Evolutionary conservation across 768 basidiomycete genomes (phyloP).

Genomic region (Serendipita vermifera): DNA sequence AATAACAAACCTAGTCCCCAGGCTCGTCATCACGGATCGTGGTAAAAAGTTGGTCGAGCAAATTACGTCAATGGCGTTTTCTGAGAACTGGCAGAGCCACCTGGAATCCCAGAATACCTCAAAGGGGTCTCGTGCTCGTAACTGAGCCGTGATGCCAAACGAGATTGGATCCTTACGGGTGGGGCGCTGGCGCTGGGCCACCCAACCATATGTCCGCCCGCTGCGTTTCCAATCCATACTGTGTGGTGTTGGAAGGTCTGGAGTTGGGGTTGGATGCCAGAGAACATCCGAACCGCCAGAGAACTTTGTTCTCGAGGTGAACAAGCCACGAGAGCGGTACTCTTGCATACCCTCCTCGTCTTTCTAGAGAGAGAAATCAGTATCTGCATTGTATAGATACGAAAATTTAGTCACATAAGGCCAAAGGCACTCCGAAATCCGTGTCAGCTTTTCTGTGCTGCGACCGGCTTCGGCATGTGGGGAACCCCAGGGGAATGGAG

Average conservation of each 20-base stretch:
- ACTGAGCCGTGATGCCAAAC: neutral
- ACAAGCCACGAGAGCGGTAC: too few species aligned
- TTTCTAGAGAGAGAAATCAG: too few species aligned
- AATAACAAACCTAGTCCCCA: too few species aligned
- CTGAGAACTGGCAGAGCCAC: neutral
- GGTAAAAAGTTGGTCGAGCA: too few species aligned
- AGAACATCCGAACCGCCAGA: neutral
- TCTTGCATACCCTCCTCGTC: too few species aligned
- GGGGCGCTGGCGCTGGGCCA: neutral
- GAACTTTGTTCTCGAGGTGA: neutral
- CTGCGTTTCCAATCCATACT: neutral
- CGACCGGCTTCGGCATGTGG: slow-evolving; percentile 47
- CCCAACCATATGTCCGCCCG: neutral
- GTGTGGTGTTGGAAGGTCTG: neutral
- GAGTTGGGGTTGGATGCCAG: slow-evolving; percentile 3
- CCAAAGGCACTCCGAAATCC: slow-evolving; percentile 42
- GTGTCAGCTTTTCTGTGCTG: slow-evolving; percentile 31
- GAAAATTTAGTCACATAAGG: neutral
- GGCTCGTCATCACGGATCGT: too few species aligned
- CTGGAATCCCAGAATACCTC: neutral
- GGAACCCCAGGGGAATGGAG: slow-evolving; percentile 67
- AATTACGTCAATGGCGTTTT: neutral
- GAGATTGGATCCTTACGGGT: neutral
- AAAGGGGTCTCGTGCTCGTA: neutral
- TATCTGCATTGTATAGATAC: too few species aligned